These are phyloP conservation scores for Dendrostoma leiphaemia DNA, from an alignment of 2,329 filamentous ascomycete species.

Conservation along the genomic window DNA sequence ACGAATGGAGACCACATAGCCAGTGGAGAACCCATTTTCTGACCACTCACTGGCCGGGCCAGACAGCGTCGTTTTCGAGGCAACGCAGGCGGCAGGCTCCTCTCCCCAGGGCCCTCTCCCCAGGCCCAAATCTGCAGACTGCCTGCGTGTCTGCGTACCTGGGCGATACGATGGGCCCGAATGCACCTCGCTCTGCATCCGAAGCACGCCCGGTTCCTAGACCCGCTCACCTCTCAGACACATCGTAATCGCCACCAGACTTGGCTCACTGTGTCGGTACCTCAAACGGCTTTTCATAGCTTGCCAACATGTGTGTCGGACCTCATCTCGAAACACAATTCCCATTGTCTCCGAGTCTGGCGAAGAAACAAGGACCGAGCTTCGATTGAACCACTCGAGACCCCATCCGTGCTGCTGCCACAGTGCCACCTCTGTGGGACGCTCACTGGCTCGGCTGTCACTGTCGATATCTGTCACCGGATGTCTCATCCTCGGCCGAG, in stretches of 20 bases:
- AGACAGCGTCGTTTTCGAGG: slow-evolving; percentile 1
- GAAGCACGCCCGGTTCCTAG: not conserved
- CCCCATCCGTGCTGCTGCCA: not conserved
- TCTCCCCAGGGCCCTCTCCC: too few relatives aligned
- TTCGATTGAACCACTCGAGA: not conserved
- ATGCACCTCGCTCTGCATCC: not conserved
- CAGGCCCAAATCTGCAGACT: too few relatives aligned
- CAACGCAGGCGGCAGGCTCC: too few relatives aligned
- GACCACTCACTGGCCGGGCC: slow-evolving; percentile 1
- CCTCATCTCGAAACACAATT: slow-evolving; percentile 1
- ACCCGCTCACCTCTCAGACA: slow-evolving; percentile 1
- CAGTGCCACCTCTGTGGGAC: not conserved
- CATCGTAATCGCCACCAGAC: not conserved
- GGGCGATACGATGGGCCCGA: slow-evolving; percentile 1
- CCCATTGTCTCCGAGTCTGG: slow-evolving; percentile 1
- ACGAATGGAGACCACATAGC: slow-evolving; percentile 17
- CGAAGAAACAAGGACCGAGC: not conserved
- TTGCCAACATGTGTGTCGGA: not conserved
- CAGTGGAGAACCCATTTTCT: not conserved
- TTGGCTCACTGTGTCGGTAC: slow-evolving; percentile 10
- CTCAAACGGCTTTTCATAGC: too few relatives aligned
- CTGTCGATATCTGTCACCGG: not conserved
- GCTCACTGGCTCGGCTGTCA: not conserved
- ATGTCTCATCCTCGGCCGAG: not conserved
- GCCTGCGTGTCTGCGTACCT: too few relatives aligned